These are phyloP conservation scores for Leptosphaerulina australis DNA, from an alignment of 2,329 filamentous ascomycete species.

Conservation along the genomic window DNA sequence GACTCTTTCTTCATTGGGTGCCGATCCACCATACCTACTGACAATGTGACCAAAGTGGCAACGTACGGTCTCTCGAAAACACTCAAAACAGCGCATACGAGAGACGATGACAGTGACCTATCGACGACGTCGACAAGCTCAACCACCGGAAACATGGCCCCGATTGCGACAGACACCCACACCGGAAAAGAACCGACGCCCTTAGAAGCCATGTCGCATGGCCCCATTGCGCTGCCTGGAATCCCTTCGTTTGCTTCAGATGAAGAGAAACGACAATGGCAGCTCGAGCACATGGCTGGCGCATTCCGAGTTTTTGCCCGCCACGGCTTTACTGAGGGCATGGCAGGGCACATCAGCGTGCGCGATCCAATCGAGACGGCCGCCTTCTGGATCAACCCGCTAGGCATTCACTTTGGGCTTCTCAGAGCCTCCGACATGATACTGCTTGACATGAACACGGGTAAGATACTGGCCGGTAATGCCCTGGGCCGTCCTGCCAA, in stretches of 20 bases:
- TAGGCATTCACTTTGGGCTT: constrained; percentile 67
- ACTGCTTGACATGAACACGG: constrained; percentile 61
- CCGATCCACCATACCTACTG: too few relatives aligned
- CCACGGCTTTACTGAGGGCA: constrained; percentile 68
- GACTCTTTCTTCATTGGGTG: too few relatives aligned
- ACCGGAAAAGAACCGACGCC: too few relatives aligned
- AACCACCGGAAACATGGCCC: too few relatives aligned
- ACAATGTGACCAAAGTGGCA: too few relatives aligned
- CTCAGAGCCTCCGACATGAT: constrained; percentile 68
- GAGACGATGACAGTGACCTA: too few relatives aligned
- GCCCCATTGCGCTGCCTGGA: too few relatives aligned
- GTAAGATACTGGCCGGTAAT: constrained; percentile 65
- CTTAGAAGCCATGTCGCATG: too few relatives aligned
- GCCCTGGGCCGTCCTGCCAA: constrained; percentile 36
- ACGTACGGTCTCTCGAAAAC: too few relatives aligned
- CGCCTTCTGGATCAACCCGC: constrained; percentile 69
- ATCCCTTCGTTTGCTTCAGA: constrained; percentile 3
- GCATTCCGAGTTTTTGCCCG: constrained; percentile 68
- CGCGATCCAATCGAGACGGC: constrained; percentile 64
- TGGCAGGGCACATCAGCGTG: constrained; percentile 68
- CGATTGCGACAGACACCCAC: too few relatives aligned
- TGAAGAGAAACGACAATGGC: constrained; percentile 59
- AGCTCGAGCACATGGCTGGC: constrained; percentile 64
- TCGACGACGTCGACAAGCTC: too few relatives aligned
- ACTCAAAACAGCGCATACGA: too few relatives aligned